Conservation (phyloP, 2,329 filamentous ascomycete species). For the Lizonia empirigonia region DNA sequence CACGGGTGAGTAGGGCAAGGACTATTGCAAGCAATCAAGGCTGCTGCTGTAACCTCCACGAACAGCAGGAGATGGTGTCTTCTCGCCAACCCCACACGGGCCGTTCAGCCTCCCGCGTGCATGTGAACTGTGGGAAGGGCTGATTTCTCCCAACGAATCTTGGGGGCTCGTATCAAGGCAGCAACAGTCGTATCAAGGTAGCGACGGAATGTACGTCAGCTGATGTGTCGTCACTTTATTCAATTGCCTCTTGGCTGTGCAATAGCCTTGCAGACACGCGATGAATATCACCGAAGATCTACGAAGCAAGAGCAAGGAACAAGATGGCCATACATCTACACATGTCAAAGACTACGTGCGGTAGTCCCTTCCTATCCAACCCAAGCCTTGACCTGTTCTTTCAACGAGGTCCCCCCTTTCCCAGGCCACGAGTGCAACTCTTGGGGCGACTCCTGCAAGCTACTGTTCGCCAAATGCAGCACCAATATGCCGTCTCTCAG, state of each 20-base stretch:
- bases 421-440: constrained; percentile 36
- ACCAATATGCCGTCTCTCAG: constrained; percentile 27
- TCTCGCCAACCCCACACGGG: neutral
- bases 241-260: constrained; percentile 1
- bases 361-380: no score
- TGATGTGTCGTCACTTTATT: constrained; percentile 5
- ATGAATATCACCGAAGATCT: neutral
- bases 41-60: no score
- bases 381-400: constrained; percentile 36
- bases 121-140: neutral
- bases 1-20: neutral
- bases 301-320: neutral
- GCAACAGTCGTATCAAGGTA: neutral
- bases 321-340: no score
- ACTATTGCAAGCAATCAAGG: no score
- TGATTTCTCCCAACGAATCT: neutral
- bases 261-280: neutral
- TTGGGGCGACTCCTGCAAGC: constrained; percentile 16
- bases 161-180: neutral
- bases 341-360: no score
- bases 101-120: no score
- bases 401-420: constrained; percentile 19
- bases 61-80: neutral
- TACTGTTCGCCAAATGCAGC: constrained; percentile 14
- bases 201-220: constrained; percentile 6